Base-by-base conservation (phyloP, 495 filamentous ascomycete genomes). In the Aspergillus bridgeri region DNA sequence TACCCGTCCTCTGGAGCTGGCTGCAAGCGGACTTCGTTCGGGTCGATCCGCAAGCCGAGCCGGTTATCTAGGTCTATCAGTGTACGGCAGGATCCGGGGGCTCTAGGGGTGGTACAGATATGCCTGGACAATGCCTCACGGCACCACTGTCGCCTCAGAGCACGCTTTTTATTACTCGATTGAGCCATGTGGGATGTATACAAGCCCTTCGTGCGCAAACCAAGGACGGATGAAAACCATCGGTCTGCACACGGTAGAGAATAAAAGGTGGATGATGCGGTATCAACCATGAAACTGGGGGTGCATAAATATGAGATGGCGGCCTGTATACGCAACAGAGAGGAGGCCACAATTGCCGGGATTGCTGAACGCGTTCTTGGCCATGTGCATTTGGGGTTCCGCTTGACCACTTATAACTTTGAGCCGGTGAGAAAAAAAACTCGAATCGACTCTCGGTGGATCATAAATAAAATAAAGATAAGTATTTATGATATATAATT, bases 21-120 rank as follows among this genome's bases (percentile, higher is more conserved):
- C 42, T 45, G 42, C 42, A 45, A 20, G 19, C 11, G 42, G 42
- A 45, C 42, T 45, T 45, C 42, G 42, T 45, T 20, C 15, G 42
- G 42, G 42, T 45, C 11, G 11, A 45, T 45, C 19, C 42, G 15
- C 42, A 45, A 45, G 42, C 42, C 17, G 42, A 45, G 42, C 19
- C 42, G 42, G 19, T 45, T 45, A 45, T 45, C 42, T 45, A 45
- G 42, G 19, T 45, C 15, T 45, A 45, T 45, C 42, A 45, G 42
- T 20, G 42, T 17, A 45, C 19, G 42, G 19, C 42, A 45, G 19
- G 42, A 45, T 20, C 19, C 11, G 42, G 42, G 42, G 42, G 17
- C 42, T 45, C 42, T 13, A 20, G 42, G 42, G 42, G 42, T 20
- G 42, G 42, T 45, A 45, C 42, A 45, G 19, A 45, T 45, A 45